Evolutionary conservation across 2,329 filamentous ascomycete genomes (phyloP).

Genomic region (Amesomyces nigricolor): DNA sequence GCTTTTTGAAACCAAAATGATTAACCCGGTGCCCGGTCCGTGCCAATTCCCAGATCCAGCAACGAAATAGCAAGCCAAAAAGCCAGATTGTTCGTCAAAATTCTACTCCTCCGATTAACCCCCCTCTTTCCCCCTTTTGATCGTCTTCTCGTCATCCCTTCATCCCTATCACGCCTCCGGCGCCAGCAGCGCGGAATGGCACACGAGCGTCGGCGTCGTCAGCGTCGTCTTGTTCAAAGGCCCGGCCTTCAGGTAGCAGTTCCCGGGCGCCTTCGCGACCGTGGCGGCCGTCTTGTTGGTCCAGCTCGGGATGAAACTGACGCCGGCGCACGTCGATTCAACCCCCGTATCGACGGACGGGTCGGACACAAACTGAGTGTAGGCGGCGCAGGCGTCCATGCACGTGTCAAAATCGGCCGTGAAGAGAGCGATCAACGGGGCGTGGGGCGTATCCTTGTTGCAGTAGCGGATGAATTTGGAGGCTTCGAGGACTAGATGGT

Average conservation of each 20-base stretch:
- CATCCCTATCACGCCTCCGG: neutral
- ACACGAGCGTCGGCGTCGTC: conserved; percentile 30
- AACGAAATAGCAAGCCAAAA: no score
- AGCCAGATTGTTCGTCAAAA: no score
- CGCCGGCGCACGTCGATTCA: conserved; percentile 35
- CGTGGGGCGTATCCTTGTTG: conserved; percentile 37
- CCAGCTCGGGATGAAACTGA: conserved; percentile 41
- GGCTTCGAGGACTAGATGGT: conserved; percentile 33
- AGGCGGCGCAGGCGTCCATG: conserved; percentile 44
- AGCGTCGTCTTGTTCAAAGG: conserved; percentile 31
- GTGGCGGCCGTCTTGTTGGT: conserved; percentile 34
- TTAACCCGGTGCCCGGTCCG: no score
- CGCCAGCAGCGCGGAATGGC: conserved; percentile 33
- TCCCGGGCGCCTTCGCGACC: conserved; percentile 35
- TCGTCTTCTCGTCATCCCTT: neutral
- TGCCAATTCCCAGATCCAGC: no score
- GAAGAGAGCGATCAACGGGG: conserved; percentile 38
- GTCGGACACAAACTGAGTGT: conserved; percentile 30
- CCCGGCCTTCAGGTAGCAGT: conserved; percentile 42
- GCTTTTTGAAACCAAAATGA: no score
- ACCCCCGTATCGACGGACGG: conserved; percentile 25
- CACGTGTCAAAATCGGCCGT: conserved; percentile 39
- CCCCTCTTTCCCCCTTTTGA: neutral
- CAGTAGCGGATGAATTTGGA: conserved; percentile 39
- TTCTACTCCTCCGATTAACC: no score